phyloP scores from a whole-genome alignment of 2,329 filamentous ascomycete genomes.

The Cyclaneusma minus region DNA sequence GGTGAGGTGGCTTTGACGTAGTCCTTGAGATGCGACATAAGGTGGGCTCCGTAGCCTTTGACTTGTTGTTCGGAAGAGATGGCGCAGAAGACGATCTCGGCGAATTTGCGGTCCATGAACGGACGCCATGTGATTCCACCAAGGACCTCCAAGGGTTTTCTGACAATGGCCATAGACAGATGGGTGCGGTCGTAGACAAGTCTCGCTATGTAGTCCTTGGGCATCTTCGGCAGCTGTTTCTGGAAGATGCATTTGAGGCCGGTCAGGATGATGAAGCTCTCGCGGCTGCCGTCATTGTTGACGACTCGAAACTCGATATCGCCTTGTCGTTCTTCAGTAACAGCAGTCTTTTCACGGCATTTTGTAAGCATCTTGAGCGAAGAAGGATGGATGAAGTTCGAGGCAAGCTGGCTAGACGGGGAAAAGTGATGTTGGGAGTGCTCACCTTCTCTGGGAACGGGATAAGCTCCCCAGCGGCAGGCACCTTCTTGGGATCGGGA shows the following conservation, averaged over 20 bases:
- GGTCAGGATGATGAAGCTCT: conserved; percentile 86
- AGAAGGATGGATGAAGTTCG: neutral
- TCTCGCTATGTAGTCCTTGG: conserved; percentile 95
- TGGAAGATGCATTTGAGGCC: conserved; percentile 97
- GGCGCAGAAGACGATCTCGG: conserved; percentile 97
- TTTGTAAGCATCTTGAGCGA: conserved; percentile 1
- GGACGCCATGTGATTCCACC: conserved; percentile 94
- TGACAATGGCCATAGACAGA: conserved; percentile 91
- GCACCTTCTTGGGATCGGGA: conserved; percentile 32
- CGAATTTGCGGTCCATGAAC: conserved; percentile 82
- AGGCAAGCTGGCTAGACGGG: neutral
- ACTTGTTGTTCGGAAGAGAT: conserved; percentile 97
- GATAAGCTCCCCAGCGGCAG: conserved; percentile 44
- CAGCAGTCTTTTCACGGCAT: conserved; percentile 49
- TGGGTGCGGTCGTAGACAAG: conserved; percentile 96
- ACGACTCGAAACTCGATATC: conserved; percentile 96
- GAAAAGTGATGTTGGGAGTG: conserved; percentile 1
- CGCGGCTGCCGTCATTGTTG: conserved; percentile 82
- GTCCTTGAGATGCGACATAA: conserved; percentile 96
- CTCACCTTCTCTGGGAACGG: conserved; percentile 78
- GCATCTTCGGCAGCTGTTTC: conserved; percentile 97
- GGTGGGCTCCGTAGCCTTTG: conserved; percentile 92
- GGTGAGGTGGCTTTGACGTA: conserved; percentile 94
- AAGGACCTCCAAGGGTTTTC: conserved; percentile 89
- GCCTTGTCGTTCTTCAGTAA: conserved; percentile 82